Evolutionary conservation across 1,284 basidiomycete species (phyloP).

Genomic region (Polyporus tsugae): DNA sequence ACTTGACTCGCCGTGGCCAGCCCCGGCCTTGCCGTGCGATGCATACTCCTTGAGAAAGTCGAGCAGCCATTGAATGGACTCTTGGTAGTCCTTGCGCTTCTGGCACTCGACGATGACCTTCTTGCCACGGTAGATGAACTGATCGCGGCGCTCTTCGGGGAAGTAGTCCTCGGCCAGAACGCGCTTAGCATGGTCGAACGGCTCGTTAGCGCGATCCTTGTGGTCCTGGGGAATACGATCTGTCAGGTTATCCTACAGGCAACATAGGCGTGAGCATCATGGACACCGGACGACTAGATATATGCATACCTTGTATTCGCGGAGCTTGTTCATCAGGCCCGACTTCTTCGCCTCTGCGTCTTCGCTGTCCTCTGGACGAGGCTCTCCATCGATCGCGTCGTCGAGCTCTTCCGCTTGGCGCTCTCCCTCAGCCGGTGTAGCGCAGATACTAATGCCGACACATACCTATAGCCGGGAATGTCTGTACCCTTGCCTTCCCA

Average conservation of each 20-base stretch:
- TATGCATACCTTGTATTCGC: conserved; percentile 42
- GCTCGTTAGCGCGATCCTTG: conserved; percentile 61
- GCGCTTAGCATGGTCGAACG: conserved; percentile 62
- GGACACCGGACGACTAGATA: too few relatives aligned
- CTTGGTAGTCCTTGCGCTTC: conserved; percentile 91
- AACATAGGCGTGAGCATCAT: neutral
- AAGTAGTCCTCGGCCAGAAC: conserved; percentile 86
- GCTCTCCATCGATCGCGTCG: conserved; percentile 34
- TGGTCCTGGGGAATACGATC: conserved; percentile 69
- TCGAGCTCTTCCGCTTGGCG: conserved; percentile 46
- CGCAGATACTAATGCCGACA: neutral
- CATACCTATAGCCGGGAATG: neutral
- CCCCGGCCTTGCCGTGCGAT: conserved; percentile 63
- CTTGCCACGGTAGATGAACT: conserved; percentile 82
- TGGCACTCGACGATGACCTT: conserved; percentile 94
- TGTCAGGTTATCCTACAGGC: conserved; percentile 51
- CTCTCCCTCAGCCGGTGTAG: conserved; percentile 37
- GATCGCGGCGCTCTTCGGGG: conserved; percentile 86
- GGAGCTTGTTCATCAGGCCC: conserved; percentile 57
- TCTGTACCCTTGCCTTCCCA: conserved; percentile 32
- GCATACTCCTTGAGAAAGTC: conserved; percentile 80
- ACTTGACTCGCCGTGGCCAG: conserved; percentile 42
- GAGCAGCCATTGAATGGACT: conserved; percentile 81
- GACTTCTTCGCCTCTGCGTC: conserved; percentile 60
- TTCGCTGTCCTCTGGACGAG: conserved; percentile 46